Base-by-base conservation (phyloP, 352 stramenopile species). In the Aphanomyces cochlioides region DNA sequence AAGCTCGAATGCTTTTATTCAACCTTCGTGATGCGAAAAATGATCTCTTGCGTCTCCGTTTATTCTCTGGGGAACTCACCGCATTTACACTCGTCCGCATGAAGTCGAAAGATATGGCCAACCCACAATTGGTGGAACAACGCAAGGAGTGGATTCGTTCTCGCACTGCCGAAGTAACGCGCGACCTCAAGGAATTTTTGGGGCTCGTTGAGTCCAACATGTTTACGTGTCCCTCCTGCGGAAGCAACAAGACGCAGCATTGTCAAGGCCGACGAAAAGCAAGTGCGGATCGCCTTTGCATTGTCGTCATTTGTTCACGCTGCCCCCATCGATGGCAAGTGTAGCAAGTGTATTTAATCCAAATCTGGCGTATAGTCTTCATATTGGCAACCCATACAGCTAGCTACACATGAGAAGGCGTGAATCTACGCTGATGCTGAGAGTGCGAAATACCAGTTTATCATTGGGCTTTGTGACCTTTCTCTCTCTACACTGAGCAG, bases 121-220 rank as follows among this genome's bases (percentile, higher is more conserved):
- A 95, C 67, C 87, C 87, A 38, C 84, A 92, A 67, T 75, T 95
- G 40, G 87, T 89, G 36, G 81, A 78, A 0, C 84, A 95, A 47
- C 83, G 87, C 13, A 86, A 91, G 57, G 82, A 92, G 69, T 95
- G 87, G 84, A 92, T 95, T 67, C 88, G 81, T 76, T 92, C 92
- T 59, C 85, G 87, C 40, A 94, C 87, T 4, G 77, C 86, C 75
- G 85, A 94, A 66, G 87, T 94, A 34, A 94, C 89, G 82, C 83
- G 87, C 17, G 76, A 92, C 67, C 74, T 77, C 40, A 77, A 79
- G 3, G 82, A 86, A 53, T 76, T 80, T 17, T 81, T 92, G 3
- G 84, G 85, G 41, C 89, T 91, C 67, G 81, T 78, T 47, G 83
- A 93, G 75, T 85, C 85, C 12, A 82, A 90, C 50, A 70, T 93